Conservation (phyloP, 164 flowering plant species). For the Tetracentron sinense region DNA sequence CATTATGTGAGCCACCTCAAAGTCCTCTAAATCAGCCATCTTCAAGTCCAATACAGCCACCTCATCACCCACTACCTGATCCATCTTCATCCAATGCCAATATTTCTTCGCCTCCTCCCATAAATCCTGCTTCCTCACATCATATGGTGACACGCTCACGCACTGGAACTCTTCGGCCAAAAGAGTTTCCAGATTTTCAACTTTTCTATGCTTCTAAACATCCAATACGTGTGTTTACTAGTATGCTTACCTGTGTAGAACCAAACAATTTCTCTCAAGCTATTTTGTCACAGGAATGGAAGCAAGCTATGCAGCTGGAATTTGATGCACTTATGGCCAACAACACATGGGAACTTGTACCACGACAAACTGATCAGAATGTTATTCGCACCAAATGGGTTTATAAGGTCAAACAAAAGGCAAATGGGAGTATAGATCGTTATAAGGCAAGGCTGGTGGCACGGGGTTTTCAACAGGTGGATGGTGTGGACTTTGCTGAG, state of each 20-base stretch:
- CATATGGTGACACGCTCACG: conserved; percentile 1
- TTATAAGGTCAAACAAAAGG: conserved; percentile 2
- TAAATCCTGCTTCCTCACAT: neutral
- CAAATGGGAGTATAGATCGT: neutral
- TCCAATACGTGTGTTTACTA: conserved; percentile 1
- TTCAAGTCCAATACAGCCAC: too few relatives aligned
- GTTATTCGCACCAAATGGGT: conserved; percentile 4
- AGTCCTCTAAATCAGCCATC: neutral
- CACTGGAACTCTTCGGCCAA: neutral
- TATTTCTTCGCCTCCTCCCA: neutral
- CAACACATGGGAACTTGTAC: neutral
- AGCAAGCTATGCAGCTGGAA: conserved; percentile 5
- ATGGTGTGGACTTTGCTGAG: neutral
- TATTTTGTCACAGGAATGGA: conserved; percentile 1
- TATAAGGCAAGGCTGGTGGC: neutral
- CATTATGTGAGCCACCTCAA: neutral
- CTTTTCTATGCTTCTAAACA: conserved; percentile 1
- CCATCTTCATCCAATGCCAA: neutral
- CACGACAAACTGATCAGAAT: neutral
- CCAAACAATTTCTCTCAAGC: neutral
- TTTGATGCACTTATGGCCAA: conserved; percentile 1
- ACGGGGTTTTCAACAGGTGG: conserved; percentile 1
- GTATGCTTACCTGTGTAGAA: conserved; percentile 1
- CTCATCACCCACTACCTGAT: neutral
- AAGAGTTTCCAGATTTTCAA: neutral